Conservation (phyloP, 148 eudicot genomes). For the Dianthus caryophyllus region DNA sequence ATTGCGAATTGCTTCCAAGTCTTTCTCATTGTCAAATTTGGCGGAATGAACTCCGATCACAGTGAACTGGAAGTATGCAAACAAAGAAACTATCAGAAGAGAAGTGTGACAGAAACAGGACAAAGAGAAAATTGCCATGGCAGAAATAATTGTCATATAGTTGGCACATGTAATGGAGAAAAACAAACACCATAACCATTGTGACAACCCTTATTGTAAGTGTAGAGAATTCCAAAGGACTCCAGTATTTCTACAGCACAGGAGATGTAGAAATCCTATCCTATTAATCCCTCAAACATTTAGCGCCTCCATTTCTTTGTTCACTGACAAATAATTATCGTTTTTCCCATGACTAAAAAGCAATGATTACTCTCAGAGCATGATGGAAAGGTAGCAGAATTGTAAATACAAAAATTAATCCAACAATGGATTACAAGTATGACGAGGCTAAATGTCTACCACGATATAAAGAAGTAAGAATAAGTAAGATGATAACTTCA, state of each 20-base stretch:
- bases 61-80: constrained; percentile 50
- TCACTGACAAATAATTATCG: background rate
- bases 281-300: background rate
- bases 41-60: constrained; percentile 98
- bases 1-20: constrained; percentile 80
- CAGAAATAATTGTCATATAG: constrained; percentile 1
- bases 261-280: background rate
- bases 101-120: background rate
- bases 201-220: background rate
- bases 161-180: background rate
- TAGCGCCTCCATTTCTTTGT: background rate
- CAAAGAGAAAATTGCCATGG: background rate
- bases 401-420: background rate
- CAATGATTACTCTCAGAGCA: no score
- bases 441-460: background rate
- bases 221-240: background rate
- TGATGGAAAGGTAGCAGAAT: no score
- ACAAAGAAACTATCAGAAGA: background rate
- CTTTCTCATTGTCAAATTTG: constrained; percentile 97
- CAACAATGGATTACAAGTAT: background rate
- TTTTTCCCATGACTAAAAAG: no score
- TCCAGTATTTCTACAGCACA: no score
- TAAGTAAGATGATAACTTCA: constrained; percentile 22
- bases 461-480: constrained; percentile 3
- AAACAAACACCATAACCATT: background rate